Base-by-base conservation (phyloP, 805 yeast genomes). In the Kluyveromyces lactis region DNA sequence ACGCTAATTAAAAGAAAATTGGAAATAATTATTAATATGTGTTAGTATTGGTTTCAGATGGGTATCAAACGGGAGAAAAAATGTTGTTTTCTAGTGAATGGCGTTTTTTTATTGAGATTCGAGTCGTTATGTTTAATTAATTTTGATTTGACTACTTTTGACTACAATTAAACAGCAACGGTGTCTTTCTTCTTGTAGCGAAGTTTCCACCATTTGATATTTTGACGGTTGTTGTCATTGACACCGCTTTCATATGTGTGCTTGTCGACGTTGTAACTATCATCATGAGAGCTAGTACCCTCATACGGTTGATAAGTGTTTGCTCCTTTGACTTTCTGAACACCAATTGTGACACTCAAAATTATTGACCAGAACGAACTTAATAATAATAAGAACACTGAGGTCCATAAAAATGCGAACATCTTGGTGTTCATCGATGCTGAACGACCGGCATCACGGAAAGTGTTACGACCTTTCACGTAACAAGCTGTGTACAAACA, bases 341-440 rank as follows among this genome's bases (percentile, higher is more conserved):
- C 15, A 35, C 41, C 36, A 31, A 29, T 36, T 7, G 37, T 17
- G 2, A 43, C 47, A 3, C 40, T 33, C 17, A 47, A 34, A 2
- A 50, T 39, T 1, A 54, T 46, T 2, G 51, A 38, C 57, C 58
- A 53, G 23, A 53, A 35, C 5, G 53, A 36, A 31, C 48, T 49
- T 4, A 40, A 32, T 29, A 50, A 21, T 26, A 53, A 26, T 34
- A 53, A 40, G 21, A 50, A 50, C 4, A 50, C 56, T 6, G 51
- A 40, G 2, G 56, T 49, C 94, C 94, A 84, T 27, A 77, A 60
- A 43, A 80, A 72, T 11, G 77, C 86, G 56, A 81, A 67, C 56
- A 70, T 63, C 31, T 67, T 68, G 7, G 62, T 55, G 11, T 81
- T 80, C 30, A 78, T 30, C 3, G 48, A 55, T 2, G 81, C 67